Evolutionary conservation across 495 filamentous ascomycete species (phyloP).

Genomic region (Aspergillus sclerotioniger): DNA sequence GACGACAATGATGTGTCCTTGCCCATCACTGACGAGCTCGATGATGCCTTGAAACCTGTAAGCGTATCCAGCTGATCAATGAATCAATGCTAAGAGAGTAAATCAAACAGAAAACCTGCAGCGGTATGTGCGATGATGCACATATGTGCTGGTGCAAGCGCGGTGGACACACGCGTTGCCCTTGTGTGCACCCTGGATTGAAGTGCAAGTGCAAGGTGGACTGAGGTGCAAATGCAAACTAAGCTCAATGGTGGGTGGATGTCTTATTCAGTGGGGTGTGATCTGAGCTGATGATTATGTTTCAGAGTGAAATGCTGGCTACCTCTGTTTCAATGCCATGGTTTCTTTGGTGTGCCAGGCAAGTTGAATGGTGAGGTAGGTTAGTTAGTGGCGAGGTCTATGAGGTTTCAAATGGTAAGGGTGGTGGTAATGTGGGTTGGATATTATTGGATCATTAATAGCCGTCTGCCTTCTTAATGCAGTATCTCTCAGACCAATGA

Average conservation of each 20-base stretch:
- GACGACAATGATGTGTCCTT: not conserved
- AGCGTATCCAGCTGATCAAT: not conserved
- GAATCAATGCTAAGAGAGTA: not conserved
- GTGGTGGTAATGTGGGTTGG: not conserved
- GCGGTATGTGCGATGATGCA: not conserved
- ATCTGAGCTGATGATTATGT: not conserved
- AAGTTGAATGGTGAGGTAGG: not conserved
- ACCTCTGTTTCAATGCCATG: not conserved
- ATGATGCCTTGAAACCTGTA: not conserved
- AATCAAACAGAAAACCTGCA: not conserved
- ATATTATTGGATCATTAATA: not conserved
- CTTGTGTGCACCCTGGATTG: not conserved
- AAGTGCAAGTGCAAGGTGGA: not conserved
- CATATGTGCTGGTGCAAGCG: not conserved
- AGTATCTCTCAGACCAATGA: too few species aligned
- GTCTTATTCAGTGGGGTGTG: not conserved
- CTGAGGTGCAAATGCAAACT: not conserved
- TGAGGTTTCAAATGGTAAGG: not conserved
- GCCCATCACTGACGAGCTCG: not conserved
- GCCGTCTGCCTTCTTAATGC: too few species aligned
- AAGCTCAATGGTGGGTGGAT: not conserved
- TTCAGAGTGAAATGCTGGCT: not conserved
- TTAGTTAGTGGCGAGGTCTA: not conserved
- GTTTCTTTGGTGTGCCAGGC: not conserved
- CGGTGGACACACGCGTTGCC: not conserved